Evolutionary conservation across 1,284 basidiomycete genomes (phyloP).

Genomic region (Rhodotorula sp.): DNA sequence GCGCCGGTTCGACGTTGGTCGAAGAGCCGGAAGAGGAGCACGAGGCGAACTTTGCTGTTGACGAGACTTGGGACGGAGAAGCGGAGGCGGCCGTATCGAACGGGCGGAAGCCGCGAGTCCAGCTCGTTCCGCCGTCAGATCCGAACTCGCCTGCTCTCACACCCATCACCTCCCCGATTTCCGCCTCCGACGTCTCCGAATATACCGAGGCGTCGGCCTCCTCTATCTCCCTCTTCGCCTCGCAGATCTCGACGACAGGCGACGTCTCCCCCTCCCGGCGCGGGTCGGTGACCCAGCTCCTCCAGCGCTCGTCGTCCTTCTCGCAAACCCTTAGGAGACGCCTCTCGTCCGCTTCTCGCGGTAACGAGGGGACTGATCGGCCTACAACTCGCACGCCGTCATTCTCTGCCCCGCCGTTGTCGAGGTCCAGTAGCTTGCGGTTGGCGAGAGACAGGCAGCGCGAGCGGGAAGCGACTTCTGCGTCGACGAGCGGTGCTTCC

Average conservation of each 20-base stretch:
- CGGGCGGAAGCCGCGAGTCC: background rate
- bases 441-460: background rate
- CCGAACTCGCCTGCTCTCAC: background rate
- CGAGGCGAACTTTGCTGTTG: background rate
- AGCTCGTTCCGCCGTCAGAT: background rate
- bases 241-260: background rate
- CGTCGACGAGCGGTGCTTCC: background rate
- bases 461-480: background rate
- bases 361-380: background rate
- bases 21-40: conserved; percentile 14
- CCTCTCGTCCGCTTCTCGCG: conserved; percentile 2
- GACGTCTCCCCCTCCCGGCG: conserved; percentile 1
- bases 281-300: conserved; percentile 5
- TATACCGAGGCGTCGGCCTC: background rate
- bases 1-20: background rate
- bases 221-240: background rate
- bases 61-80: background rate
- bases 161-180: background rate
- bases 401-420: background rate
- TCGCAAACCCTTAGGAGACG: conserved; percentile 4
- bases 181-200: background rate
- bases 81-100: background rate
- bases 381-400: background rate
- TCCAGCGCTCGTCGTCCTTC: conserved; percentile 13
- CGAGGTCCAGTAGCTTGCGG: conserved; percentile 5